Evolutionary conservation across 495 filamentous ascomycete species (phyloP).

Genomic region (Daldinia concentrica): DNA sequence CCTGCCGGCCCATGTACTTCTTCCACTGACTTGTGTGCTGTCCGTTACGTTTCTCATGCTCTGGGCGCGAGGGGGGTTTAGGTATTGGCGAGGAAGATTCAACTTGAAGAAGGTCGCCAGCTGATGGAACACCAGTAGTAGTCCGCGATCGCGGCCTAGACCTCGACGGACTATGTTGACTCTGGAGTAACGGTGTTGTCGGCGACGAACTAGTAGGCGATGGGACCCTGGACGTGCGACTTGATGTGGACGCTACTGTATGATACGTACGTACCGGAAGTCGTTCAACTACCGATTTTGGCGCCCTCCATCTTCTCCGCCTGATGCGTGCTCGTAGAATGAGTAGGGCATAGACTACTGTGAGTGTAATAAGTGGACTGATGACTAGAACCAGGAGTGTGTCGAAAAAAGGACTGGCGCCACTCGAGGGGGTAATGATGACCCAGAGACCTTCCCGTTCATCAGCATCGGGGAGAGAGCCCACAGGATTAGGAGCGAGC

Average conservation of each 20-base stretch:
- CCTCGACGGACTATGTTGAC: conserved; percentile 61
- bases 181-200: conserved; percentile 76
- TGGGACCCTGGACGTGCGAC: conserved; percentile 64
- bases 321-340: conserved; percentile 89
- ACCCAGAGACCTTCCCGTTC: conserved; percentile 92
- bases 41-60: conserved; percentile 62
- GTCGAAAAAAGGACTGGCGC: conserved; percentile 94
- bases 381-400: conserved; percentile 92
- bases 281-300: conserved; percentile 92
- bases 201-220: conserved; percentile 69
- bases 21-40: conserved; percentile 69
- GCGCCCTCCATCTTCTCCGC: conserved; percentile 90
- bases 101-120: conserved; percentile 48
- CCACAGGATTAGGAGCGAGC: conserved; percentile 16
- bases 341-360: conserved; percentile 90
- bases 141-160: conserved; percentile 73
- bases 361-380: conserved; percentile 89
- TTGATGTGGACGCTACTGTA: conserved; percentile 72
- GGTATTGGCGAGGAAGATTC: conserved; percentile 50
- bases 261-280: conserved; percentile 97
- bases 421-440: conserved; percentile 88
- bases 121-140: conserved; percentile 65
- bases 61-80: conserved; percentile 39
- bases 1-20: conserved; percentile 85
- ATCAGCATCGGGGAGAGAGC: conserved; percentile 39